Percentiles rank a stretch among this genome's conserved stretches.
Evolutionary conservation across 1,284 basidiomycete genomes (phyloP).

Genomic region (Paramarasmius palmivorus): DNA sequence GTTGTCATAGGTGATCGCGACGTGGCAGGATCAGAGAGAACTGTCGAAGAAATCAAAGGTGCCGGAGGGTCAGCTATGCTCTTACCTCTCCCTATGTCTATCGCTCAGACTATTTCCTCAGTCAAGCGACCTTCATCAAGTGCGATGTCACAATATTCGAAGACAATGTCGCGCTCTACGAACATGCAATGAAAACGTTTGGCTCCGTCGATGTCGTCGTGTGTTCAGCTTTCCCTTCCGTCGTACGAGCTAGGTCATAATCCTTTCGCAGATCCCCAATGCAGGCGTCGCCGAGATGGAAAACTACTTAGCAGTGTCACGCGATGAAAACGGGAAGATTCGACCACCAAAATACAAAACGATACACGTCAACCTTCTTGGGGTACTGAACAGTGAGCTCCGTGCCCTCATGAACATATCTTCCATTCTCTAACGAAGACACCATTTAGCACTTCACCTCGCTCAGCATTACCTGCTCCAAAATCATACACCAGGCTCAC

Average conservation of each 20-base stretch:
- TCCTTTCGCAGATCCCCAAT: slow-evolving; percentile 44
- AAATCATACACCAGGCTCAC: slow-evolving; percentile 33
- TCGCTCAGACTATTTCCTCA: slow-evolving; percentile 20
- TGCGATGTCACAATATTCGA: slow-evolving; percentile 61
- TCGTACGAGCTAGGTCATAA: background rate
- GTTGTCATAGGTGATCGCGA: slow-evolving; percentile 58
- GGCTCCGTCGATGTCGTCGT: slow-evolving; percentile 56
- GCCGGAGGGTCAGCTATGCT: slow-evolving; percentile 43
- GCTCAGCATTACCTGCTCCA: slow-evolving; percentile 49
- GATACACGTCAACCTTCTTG: slow-evolving; percentile 53
- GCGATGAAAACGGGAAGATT: slow-evolving; percentile 37
- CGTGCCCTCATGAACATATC: too few relatives aligned
- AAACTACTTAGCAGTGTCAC: slow-evolving; percentile 28
- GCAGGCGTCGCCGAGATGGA: slow-evolving; percentile 52
- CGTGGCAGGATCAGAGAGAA: slow-evolving; percentile 35
- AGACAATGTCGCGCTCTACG: slow-evolving; percentile 53
- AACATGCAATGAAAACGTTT: slow-evolving; percentile 44
- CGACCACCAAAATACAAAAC: slow-evolving; percentile 46
- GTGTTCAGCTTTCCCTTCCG: too few relatives aligned
- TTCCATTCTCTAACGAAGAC: too few relatives aligned
- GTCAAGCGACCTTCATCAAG: slow-evolving; percentile 41
- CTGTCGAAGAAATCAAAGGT: slow-evolving; percentile 40
- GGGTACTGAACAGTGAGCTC: slow-evolving; percentile 51
- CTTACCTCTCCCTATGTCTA: background rate
- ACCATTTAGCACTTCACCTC: slow-evolving; percentile 46